A percentile compares a stretch with the other conserved stretches of the same genome.
Conservation (phyloP, 2,329 filamentous ascomycete genomes). For the Ophiostoma ulmi region DNA sequence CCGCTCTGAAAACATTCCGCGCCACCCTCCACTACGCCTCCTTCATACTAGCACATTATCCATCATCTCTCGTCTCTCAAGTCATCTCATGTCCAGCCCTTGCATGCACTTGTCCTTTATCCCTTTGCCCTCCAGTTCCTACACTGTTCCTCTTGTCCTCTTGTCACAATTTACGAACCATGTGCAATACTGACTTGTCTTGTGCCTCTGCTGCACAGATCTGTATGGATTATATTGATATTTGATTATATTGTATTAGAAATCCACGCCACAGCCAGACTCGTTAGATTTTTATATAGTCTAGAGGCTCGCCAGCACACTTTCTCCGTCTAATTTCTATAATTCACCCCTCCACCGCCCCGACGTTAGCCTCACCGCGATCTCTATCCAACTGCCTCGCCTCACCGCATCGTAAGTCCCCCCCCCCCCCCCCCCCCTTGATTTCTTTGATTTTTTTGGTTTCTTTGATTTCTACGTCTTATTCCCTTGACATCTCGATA, state of each 20-base stretch:
- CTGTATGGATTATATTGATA: background rate
- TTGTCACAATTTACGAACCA: background rate
- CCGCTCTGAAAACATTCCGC: background rate
- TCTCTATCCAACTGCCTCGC: background rate
- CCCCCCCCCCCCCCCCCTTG: background rate
- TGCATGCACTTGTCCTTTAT: background rate
- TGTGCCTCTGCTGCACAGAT: background rate
- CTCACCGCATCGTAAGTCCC: constrained; percentile 9
- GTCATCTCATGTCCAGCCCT: background rate
- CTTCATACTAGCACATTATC: background rate
- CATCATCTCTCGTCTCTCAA: background rate
- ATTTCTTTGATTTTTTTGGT: background rate
- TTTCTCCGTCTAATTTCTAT: background rate
- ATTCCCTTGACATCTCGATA: background rate
- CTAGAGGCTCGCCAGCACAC: background rate
- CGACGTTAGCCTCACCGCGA: background rate
- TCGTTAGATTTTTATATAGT: background rate
- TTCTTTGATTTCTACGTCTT: background rate
- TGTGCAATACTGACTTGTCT: background rate
- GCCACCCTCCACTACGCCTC: background rate
- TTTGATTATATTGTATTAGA: background rate
- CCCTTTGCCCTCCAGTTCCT: background rate
- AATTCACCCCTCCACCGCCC: background rate
- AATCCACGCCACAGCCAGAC: background rate
- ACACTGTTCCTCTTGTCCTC: background rate